A percentile compares a stretch with the other conserved stretches of the same genome.
phyloP scores from a whole-genome alignment of 1,284 basidiomycete species.

The Gomphus sp. region DNA sequence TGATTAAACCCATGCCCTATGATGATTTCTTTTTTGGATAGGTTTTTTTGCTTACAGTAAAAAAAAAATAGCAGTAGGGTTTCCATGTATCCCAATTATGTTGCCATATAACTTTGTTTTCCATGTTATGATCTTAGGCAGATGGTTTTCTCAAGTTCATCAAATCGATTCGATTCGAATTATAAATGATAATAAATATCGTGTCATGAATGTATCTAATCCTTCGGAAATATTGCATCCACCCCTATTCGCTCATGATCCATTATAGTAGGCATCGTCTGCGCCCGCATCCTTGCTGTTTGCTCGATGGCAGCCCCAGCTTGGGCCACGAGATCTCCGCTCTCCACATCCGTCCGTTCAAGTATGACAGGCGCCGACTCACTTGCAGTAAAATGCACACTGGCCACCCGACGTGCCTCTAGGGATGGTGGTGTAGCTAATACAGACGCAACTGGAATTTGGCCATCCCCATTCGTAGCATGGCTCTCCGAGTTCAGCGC shows the following conservation, averaged over 20 bases:
- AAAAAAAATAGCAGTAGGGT: background rate
- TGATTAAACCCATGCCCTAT: background rate
- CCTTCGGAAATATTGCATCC: background rate
- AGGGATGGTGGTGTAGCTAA: background rate
- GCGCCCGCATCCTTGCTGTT: background rate
- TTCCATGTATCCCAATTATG: background rate
- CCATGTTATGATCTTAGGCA: background rate
- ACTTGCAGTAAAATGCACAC: slow-evolving; percentile 3
- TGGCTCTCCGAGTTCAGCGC: background rate
- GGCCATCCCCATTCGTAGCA: background rate
- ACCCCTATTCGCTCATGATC: background rate
- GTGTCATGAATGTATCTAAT: background rate
- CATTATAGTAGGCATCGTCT: background rate
- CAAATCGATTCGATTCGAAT: background rate
- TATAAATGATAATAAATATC: background rate
- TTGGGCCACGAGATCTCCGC: background rate
- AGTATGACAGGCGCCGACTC: slow-evolving; percentile 2
- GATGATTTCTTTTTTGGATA: background rate
- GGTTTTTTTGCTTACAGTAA: background rate
- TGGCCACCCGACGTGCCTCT: background rate
- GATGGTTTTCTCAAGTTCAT: background rate
- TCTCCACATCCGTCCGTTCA: background rate
- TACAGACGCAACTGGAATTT: background rate
- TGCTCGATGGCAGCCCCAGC: background rate
- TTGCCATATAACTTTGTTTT: background rate